A percentile compares a stretch with the other conserved stretches of the same genome.
Conservation (phyloP, 306 rosid species). For the Quercus glauca region DNA sequence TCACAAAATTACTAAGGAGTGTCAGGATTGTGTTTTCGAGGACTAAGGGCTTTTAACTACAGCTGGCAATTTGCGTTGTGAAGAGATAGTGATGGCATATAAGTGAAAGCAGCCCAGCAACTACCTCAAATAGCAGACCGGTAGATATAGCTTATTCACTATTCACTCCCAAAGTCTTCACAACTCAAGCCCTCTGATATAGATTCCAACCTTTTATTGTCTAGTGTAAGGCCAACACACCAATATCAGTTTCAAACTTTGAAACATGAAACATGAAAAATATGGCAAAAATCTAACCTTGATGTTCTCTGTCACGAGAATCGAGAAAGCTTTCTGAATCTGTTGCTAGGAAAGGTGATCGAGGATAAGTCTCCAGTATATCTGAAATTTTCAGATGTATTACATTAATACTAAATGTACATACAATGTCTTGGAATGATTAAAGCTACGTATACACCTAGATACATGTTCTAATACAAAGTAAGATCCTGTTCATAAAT, state of each 20-base stretch:
- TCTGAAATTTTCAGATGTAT: slow-evolving; percentile 44
- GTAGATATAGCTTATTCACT: slow-evolving; percentile 33
- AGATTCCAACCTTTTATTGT: slow-evolving; percentile 69
- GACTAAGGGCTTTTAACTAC: not conserved
- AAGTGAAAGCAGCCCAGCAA: slow-evolving; percentile 7
- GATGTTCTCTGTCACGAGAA: slow-evolving; percentile 61
- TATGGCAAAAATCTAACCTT: slow-evolving; percentile 44
- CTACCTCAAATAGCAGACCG: slow-evolving; percentile 21
- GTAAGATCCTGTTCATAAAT: not conserved
- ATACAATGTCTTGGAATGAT: not conserved
- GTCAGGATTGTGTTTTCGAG: not conserved
- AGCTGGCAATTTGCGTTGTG: not conserved
- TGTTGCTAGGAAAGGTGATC: slow-evolving; percentile 68
- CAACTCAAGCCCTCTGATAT: slow-evolving; percentile 82
- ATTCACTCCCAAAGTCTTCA: slow-evolving; percentile 87
- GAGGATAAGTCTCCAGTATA: slow-evolving; percentile 74
- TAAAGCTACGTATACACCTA: slow-evolving; percentile 1
- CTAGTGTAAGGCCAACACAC: slow-evolving; percentile 35
- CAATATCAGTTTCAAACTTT: slow-evolving; percentile 16
- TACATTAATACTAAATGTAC: not conserved
- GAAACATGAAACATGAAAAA: slow-evolving; percentile 4
- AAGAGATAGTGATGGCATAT: not conserved
- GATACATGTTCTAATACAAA: not conserved
- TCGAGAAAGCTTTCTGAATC: slow-evolving; percentile 63
- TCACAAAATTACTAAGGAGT: not conserved